phyloP scores from a whole-genome alignment of 108 stramenopile species.

The Nitzschia palea region DNA sequence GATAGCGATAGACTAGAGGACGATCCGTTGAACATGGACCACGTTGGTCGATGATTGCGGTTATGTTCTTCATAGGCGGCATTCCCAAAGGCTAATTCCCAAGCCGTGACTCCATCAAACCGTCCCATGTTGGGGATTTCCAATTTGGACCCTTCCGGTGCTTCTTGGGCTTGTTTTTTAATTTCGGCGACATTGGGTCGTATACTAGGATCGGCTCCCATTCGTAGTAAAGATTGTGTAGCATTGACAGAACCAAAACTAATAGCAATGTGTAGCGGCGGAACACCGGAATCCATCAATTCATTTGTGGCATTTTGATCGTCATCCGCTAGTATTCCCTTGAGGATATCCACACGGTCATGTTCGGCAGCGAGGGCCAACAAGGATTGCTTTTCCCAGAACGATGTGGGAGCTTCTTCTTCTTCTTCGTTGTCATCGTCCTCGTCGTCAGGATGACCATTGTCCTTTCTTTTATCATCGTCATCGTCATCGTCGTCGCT shows the following conservation, averaged over 20 bases:
- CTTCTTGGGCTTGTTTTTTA: conserved; percentile 17
- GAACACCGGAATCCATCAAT: conserved; percentile 46
- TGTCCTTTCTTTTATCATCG: neutral
- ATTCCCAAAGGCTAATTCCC: conserved; percentile 84
- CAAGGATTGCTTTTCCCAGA: conserved; percentile 73
- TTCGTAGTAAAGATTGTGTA: conserved; percentile 70
- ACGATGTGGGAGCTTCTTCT: conserved; percentile 52
- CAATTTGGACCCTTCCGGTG: conserved; percentile 21
- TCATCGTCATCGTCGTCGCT: neutral
- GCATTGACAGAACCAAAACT: conserved; percentile 74
- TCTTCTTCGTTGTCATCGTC: conserved; percentile 45
- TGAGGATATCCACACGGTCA: conserved; percentile 85
- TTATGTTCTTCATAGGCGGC: conserved; percentile 25
- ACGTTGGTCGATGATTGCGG: neutral
- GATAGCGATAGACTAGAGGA: conserved; percentile 3
- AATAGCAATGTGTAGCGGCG: conserved; percentile 80
- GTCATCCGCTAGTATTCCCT: conserved; percentile 50
- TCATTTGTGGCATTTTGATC: conserved; percentile 24
- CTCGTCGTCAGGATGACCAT: conserved; percentile 3
- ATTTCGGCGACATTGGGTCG: conserved; percentile 54
- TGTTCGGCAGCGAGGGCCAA: conserved; percentile 84
- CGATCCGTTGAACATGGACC: conserved; percentile 25
- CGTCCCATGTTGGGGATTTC: conserved; percentile 43
- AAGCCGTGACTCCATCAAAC: conserved; percentile 64
- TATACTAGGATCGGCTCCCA: conserved; percentile 83